Percentiles rank a stretch among this genome's conserved stretches.
Conservation (phyloP, 1,284 basidiomycete species). For the Albatrellus sp. region DNA sequence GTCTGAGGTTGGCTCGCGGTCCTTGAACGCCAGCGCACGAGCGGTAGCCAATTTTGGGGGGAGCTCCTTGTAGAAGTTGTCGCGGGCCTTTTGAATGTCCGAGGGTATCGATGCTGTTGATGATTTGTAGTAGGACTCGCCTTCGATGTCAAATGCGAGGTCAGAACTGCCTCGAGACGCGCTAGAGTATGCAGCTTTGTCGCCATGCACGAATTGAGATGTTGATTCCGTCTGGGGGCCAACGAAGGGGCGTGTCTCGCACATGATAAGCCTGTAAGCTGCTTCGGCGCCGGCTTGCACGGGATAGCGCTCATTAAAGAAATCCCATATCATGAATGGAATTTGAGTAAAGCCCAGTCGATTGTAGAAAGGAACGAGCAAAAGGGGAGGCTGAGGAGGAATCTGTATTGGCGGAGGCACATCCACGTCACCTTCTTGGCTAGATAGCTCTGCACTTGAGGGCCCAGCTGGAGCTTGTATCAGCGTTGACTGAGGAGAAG, state of each 20-base stretch:
- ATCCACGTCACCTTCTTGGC: conserved; percentile 11
- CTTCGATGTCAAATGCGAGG: conserved; percentile 62
- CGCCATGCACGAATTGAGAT: conserved; percentile 11
- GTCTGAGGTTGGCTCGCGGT: conserved; percentile 77
- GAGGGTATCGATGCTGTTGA: conserved; percentile 42
- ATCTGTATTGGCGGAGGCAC: conserved; percentile 43
- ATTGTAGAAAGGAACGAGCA: conserved; percentile 82
- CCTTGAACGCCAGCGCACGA: conserved; percentile 64
- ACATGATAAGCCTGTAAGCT: conserved; percentile 65
- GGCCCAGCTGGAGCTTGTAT: conserved; percentile 1
- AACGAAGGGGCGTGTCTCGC: conserved; percentile 51
- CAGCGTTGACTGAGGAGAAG: conserved; percentile 25
- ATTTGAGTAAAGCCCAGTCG: conserved; percentile 81
- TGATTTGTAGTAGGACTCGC: conserved; percentile 63
- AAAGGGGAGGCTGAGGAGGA: conserved; percentile 72
- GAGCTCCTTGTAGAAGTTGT: conserved; percentile 71
- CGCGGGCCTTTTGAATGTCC: conserved; percentile 58
- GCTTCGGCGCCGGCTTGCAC: conserved; percentile 74
- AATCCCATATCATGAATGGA: conserved; percentile 82
- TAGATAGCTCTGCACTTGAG: conserved; percentile 8
- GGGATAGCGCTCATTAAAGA: conserved; percentile 83
- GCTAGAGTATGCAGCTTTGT: conserved; percentile 4
- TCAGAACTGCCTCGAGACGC: conserved; percentile 30
- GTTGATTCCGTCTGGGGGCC: conserved; percentile 17
- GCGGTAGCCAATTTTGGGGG: conserved; percentile 61